Evolutionary conservation across 352 stramenopile genomes (phyloP), one percentile per base, ranked within the genome.

Genomic region (Thalassiosira gravida): DNA sequence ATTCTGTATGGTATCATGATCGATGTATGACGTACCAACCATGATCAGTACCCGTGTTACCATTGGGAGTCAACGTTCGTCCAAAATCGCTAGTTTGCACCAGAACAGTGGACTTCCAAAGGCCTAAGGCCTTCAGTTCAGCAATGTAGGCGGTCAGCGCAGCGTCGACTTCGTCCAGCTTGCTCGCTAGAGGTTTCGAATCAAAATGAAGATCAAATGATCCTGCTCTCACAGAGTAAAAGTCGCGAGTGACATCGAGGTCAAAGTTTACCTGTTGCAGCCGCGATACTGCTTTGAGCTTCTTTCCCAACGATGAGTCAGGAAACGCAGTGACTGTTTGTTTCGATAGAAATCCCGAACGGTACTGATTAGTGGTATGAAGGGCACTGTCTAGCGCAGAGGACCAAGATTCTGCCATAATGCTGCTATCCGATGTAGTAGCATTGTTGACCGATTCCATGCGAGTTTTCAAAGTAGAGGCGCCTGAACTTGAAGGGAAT

Each of bases 21-120:
- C n/a, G n/a, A n/a, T n/a, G n/a, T n/a, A n/a, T n/a, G n/a, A n/a
- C n/a, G n/a, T n/a, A n/a, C n/a, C n/a, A n/a, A n/a, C n/a, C n/a
- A n/a, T n/a, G n/a, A n/a, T n/a, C n/a, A n/a, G n/a, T 84, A 61
- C 89, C 81, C 50, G 29, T 5, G 14, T 74, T 78, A 50, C 73
- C 66, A 63, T 94, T 94, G 16, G 53, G 77, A 14, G 52, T 79
- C 9, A 92, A 67, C 24, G 87, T 94, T 14, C 89, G 79, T 24
- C 74, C 85, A 72, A 94, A 94, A 32, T 94, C 89, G 47, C 77
- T 90, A 22, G 63, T 72, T n/a, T 83, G 24, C 25, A 92, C 69
- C 25, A 92, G 20, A 35, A 42, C 67, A 8, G 88, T 74, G 27
- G 67, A 64, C 35, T 92, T 73, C 80, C 78, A 92, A 13, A 77